Percentiles rank a stretch among this genome's conserved stretches.
phyloP scores from a whole-genome alignment of 2,329 filamentous ascomycete genomes.

The Fonsecaea nubica region DNA sequence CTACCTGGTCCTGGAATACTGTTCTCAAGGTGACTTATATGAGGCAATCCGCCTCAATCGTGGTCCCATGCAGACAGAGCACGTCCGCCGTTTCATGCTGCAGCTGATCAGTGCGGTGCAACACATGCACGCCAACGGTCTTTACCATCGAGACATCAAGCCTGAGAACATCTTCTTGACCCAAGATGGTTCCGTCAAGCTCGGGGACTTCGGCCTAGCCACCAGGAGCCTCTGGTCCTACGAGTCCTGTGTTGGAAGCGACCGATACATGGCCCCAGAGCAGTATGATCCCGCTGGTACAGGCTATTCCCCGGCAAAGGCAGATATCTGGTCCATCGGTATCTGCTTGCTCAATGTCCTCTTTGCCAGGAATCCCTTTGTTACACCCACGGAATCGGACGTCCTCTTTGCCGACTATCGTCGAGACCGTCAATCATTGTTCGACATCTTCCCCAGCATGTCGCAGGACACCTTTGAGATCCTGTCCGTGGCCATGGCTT shows the following conservation, averaged over 20 bases:
- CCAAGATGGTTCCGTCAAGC: conserved; percentile 86
- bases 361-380: conserved; percentile 96
- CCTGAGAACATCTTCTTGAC: conserved; percentile 98
- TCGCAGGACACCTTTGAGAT: conserved; percentile 97
- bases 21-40: conserved; percentile 92
- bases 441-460: conserved; percentile 98
- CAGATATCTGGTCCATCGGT: conserved; percentile 96
- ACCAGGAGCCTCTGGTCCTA: conserved; percentile 89
- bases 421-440: conserved; percentile 90
- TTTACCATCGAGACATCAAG: conserved; percentile 98
- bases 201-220: conserved; percentile 94
- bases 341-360: conserved; percentile 96
- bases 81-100: conserved; percentile 97
- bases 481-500: conserved; percentile 83
- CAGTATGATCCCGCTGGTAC: conserved; percentile 88
- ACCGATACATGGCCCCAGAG: conserved; percentile 98
- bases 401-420: conserved; percentile 92
- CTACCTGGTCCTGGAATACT: conserved; percentile 95
- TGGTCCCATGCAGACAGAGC: conserved; percentile 91
- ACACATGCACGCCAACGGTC: conserved; percentile 86
- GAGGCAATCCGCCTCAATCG: conserved; percentile 91
- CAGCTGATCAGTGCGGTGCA: conserved; percentile 88
- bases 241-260: conserved; percentile 92
- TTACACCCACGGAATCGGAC: conserved; percentile 86
- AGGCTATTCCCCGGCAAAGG: conserved; percentile 90